Evolutionary conservation across 352 stramenopile genomes (phyloP).

Genomic region (Plasmopara viticola): DNA sequence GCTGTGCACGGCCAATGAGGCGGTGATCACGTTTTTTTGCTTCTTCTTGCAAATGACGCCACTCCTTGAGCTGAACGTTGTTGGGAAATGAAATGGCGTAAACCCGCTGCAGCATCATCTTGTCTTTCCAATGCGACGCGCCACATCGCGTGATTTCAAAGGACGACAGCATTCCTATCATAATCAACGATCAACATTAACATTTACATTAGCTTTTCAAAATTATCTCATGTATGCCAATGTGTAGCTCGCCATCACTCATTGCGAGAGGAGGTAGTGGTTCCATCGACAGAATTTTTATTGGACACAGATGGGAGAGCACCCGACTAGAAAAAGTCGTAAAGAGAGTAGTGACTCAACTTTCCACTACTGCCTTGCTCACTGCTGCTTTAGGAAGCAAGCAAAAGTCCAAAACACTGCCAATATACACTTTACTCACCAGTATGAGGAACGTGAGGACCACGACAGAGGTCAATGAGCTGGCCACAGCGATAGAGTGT

Average conservation of each 20-base stretch:
- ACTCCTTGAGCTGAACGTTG: slow-evolving; percentile 82
- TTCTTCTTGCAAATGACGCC: slow-evolving; percentile 89
- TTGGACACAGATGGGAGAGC: slow-evolving; percentile 35
- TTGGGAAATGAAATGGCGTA: slow-evolving; percentile 96
- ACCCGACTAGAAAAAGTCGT: not conserved
- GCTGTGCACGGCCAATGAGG: slow-evolving; percentile 90
- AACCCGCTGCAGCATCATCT: slow-evolving; percentile 93
- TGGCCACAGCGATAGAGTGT: slow-evolving; percentile 97
- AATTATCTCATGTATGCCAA: slow-evolving; percentile 46
- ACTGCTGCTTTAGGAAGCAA: slow-evolving; percentile 68
- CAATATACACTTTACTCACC: slow-evolving; percentile 38
- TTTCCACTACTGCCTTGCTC: slow-evolving; percentile 72
- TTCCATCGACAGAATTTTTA: slow-evolving; percentile 45
- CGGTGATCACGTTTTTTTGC: slow-evolving; percentile 96
- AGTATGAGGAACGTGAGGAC: slow-evolving; percentile 93
- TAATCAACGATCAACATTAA: not conserved
- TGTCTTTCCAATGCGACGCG: slow-evolving; percentile 89
- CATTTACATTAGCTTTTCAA: not conserved
- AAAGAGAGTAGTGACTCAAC: slow-evolving; percentile 15
- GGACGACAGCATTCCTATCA: slow-evolving; percentile 79
- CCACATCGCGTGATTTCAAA: slow-evolving; percentile 95
- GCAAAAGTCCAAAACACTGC: slow-evolving; percentile 37
- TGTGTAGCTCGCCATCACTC: slow-evolving; percentile 76
- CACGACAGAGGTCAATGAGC: slow-evolving; percentile 96
- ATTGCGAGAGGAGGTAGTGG: slow-evolving; percentile 70